Evolutionary conservation across 2,329 filamentous ascomycete species (phyloP).

Genomic region (Mycosphaerella sp.): DNA sequence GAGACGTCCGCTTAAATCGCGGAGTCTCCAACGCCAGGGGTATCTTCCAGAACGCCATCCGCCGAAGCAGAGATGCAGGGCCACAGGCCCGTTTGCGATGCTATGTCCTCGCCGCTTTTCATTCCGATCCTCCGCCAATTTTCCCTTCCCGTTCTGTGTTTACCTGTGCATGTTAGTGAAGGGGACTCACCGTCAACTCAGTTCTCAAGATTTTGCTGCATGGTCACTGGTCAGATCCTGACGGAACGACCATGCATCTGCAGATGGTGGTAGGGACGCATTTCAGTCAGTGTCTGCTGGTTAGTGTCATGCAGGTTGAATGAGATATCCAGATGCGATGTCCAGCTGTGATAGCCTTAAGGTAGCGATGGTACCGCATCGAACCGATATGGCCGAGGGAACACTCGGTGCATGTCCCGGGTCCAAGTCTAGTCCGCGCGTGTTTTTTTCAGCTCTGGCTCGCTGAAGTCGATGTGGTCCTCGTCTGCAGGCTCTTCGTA

Average conservation of each 20-base stretch:
- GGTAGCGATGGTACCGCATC: background rate
- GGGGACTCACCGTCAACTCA: background rate
- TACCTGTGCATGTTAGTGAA: background rate
- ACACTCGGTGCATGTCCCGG: background rate
- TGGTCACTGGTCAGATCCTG: background rate
- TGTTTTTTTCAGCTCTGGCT: slow-evolving; percentile 27
- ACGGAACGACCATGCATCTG: background rate
- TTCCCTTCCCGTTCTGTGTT: background rate
- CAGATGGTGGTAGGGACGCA: background rate
- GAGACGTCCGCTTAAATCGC: background rate
- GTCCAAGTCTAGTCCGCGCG: slow-evolving; percentile 11
- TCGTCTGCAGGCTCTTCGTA: slow-evolving; percentile 28
- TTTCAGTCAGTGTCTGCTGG: slow-evolving; percentile 3
- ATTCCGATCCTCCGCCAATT: background rate
- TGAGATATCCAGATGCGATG: background rate
- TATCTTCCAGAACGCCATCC: background rate
- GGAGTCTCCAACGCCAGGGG: background rate
- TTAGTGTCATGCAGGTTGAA: background rate
- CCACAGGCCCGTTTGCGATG: background rate
- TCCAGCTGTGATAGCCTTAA: background rate
- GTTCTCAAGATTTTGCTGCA: background rate
- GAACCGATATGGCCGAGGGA: background rate
- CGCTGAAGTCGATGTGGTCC: slow-evolving; percentile 23
- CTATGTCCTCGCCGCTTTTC: background rate
- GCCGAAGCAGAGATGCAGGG: background rate